phyloP scores from a whole-genome alignment of 225 moss, liverwort and hornwort genomes.

The Lunularia cruciata region DNA sequence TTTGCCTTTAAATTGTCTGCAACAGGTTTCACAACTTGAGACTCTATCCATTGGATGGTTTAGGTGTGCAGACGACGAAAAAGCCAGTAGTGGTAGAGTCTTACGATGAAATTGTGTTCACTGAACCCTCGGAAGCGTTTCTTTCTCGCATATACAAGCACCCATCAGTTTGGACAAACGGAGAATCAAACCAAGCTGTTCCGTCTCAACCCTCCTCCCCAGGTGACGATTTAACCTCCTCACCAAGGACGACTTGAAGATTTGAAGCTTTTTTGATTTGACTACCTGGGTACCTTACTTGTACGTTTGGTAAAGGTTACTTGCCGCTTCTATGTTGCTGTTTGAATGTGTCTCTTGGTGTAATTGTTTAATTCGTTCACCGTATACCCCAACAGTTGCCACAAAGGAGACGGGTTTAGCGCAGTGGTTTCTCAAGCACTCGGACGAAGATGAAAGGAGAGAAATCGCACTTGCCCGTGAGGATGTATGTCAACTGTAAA shows the following conservation, averaged over 20 bases:
- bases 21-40: conserved; percentile 93
- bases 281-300: too few species aligned
- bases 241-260: too few species aligned
- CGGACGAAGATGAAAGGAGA: conserved; percentile 68
- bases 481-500: conserved; percentile 48
- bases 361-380: too few species aligned
- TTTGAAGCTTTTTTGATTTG: too few species aligned
- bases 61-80: conserved; percentile 82
- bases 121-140: conserved; percentile 86
- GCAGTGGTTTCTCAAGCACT: conserved; percentile 82
- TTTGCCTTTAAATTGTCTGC: too few species aligned
- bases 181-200: too few species aligned
- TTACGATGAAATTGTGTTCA: conserved; percentile 89
- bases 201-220: conserved; percentile 29
- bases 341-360: too few species aligned
- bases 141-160: conserved; percentile 68
- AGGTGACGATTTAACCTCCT: conserved; percentile 18
- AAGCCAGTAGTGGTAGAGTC: conserved; percentile 95
- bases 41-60: conserved; percentile 85
- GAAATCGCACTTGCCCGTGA: conserved; percentile 68
- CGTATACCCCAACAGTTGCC: too few species aligned
- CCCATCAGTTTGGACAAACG: conserved; percentile 57
- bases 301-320: too few species aligned
- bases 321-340: too few species aligned
- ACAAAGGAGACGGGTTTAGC: conserved; percentile 72